Evolutionary conservation across 225 moss, liverwort and hornwort species (phyloP), one percentile per base, ranked within the genome.

Genomic region (Straminergon stramineum): DNA sequence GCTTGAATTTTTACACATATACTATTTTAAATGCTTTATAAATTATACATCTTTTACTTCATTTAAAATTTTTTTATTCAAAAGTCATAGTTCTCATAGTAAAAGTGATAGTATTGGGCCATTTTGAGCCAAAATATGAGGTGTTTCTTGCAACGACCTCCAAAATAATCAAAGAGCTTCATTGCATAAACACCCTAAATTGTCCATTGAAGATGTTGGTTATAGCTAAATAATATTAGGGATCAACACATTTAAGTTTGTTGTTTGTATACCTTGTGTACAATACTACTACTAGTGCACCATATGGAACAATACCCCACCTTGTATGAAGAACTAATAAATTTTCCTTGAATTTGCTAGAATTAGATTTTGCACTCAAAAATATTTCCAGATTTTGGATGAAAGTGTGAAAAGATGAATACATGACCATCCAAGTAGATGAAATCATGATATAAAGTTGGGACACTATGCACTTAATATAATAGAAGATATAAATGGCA

Each of bases 101-200:
- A 48, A n/a, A n/a, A n/a, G n/a, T n/a, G n/a, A n/a, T n/a, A n/a
- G n/a, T n/a, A n/a, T n/a, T n/a, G n/a, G 48, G 48, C 48, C 9
- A 48, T 48, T 48, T 48, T 48, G 48, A 48, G 48, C 9, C 9
- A 48, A 48, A 48, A 48, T 48, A 48, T 7, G 9, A 48, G 9
- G 48, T 48, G 48, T 48, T 48, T 48, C 48, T 48, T 48, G 48
- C 48, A 48, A 48, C 9, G 7, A 48, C 48, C 48, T 10, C 7
- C 7, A 48, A 71, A 26, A 23, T 15, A 41, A 26, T 41, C 41
- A 26, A 41, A 71, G 6, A 41, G 15, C 15, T 41, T 41, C 15
- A 71, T 9, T 0, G 4, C 0, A 26, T 26, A 41, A 71, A 9
- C 7, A 15, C 15, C 15, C 1, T 14, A 5, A 0, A 26, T 26